Evolutionary conservation across 192 early-diverging fungal species (phyloP).

Genomic region (Piromyces sp.): DNA sequence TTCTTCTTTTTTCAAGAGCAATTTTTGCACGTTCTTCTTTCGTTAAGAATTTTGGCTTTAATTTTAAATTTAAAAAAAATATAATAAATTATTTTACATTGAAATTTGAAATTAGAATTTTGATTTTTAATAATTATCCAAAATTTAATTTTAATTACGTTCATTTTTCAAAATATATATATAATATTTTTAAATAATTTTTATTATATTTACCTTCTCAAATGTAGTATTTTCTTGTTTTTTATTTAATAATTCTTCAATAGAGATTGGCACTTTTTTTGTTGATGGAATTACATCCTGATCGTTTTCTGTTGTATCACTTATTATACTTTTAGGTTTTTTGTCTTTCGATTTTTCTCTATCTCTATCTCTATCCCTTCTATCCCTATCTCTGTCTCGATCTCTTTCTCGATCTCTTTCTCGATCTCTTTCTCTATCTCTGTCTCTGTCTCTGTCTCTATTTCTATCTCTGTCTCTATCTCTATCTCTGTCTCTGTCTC

Average conservation of each 20-base stretch:
- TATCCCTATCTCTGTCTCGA: neutral
- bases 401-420: neutral
- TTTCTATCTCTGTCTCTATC: neutral
- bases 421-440: neutral
- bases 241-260: slow-evolving; percentile 57
- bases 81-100: neutral
- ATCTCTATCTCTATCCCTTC: neutral
- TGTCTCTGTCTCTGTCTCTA: neutral
- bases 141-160: too few species aligned
- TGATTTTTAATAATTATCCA: too few species aligned
- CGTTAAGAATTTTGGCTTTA: slow-evolving; percentile 57
- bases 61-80: neutral
- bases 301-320: neutral
- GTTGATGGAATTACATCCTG: neutral
- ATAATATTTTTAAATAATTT: neutral
- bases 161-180: too few species aligned
- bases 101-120: neutral
- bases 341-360: neutral
- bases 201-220: slow-evolving; percentile 25
- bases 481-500: slow-evolving; percentile 3
- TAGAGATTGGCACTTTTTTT: slow-evolving; percentile 44
- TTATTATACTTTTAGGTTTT: neutral
- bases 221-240: slow-evolving; percentile 42
- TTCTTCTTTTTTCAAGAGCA: slow-evolving; percentile 64
- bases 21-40: slow-evolving; percentile 78